Evolutionary conservation across 208 protist species (phyloP).

Genomic region (Wallacemonas sp.): DNA sequence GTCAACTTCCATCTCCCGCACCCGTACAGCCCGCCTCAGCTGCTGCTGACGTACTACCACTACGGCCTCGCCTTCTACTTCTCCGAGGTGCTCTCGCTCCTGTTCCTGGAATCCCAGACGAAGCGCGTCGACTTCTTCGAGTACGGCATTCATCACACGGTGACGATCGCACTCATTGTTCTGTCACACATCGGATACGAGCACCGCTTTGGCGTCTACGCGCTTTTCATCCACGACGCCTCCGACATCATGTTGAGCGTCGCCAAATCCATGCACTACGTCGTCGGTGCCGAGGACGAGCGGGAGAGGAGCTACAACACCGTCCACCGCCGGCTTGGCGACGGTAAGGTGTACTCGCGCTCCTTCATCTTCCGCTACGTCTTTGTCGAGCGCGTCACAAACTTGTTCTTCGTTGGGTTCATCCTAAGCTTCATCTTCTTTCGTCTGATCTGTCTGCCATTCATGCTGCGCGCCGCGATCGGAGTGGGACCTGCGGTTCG

Average conservation of each 20-base stretch:
- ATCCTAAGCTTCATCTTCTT: conserved; percentile 62
- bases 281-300: conserved; percentile 31
- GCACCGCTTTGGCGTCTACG: conserved; percentile 71
- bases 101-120: conserved; percentile 48
- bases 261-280: conserved; percentile 64
- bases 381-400: conserved; percentile 30
- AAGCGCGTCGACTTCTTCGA: conserved; percentile 68
- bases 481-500: conserved; percentile 36
- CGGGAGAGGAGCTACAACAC: conserved; percentile 28
- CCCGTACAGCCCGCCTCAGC: conserved; percentile 44
- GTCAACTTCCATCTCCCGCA: conserved; percentile 48
- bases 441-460: conserved; percentile 61
- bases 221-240: conserved; percentile 74
- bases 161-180: conserved; percentile 55
- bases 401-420: conserved; percentile 55
- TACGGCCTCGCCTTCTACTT: conserved; percentile 76
- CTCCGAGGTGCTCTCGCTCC: conserved; percentile 49
- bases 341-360: conserved; percentile 17
- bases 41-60: conserved; percentile 63
- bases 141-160: conserved; percentile 67
- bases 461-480: conserved; percentile 29
- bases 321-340: neutral
- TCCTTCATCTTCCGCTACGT: conserved; percentile 34
- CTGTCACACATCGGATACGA: conserved; percentile 55
- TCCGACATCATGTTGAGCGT: conserved; percentile 72